Base-by-base conservation (phyloP, 2,329 filamentous ascomycete genomes). In the Hortaea sp. region DNA sequence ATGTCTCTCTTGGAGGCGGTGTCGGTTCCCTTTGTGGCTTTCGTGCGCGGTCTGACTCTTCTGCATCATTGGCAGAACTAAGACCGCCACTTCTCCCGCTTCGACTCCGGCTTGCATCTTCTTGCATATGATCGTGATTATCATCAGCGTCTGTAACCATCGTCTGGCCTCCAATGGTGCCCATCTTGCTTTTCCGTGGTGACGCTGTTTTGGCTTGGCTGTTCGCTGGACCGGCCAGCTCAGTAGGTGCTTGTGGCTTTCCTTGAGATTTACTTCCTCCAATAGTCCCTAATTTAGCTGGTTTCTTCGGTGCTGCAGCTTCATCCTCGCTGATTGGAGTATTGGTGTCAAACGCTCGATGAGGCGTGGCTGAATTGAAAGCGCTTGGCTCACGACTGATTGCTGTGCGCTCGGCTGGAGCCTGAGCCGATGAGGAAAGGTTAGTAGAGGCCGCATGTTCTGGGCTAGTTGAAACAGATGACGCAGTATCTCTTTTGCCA, bases 1-100 rank as follows among this genome's bases (percentile, higher is more conserved):
- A 70, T 2, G 72, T 71, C 48, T 70, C 66, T 48, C 47, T 44
- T 29, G 49, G 46, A 29, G 45, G 49, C 31, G 46, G 40, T 5
- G 51, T 49, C 10, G 48, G 43, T 27, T 53, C 50, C 30, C 49
- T 49, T 37, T 6, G 66, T 64, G 45, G 69, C 66, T 32, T 45
- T 29, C 31, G 30, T 37, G 32, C 7, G 9, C 32, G 32, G 9
- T 35, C 32, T 9, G 7, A n/a, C 7, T 9, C n/a, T n/a, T 35
- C 32, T 9, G 32, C 32, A n/a, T 35, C 9, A 20, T 20, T 20
- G 20, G 20, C 20, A 20, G 20, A 20, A 20, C 20, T 20, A 20
- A 20, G 20, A 20, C 20, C 20, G 20, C 20, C 20, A 20, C 20
- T 20, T 20, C 20, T 20, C n/a, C 32, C 32, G n/a, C 32, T 35